phyloP scores from a whole-genome alignment of 177 flowering plant genomes.

The Vitis hybrid region DNA sequence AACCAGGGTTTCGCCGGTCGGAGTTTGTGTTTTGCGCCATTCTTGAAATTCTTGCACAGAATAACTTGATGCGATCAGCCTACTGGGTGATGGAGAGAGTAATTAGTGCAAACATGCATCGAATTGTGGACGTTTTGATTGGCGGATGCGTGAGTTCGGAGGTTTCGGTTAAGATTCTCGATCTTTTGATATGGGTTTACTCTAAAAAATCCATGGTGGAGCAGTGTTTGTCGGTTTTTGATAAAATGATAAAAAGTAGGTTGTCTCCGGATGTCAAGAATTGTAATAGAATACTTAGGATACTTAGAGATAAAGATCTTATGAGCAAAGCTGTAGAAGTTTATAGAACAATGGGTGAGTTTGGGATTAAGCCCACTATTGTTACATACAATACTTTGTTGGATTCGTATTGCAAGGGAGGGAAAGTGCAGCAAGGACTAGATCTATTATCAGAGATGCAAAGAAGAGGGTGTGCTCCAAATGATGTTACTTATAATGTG shows the following conservation, averaged over 20 bases:
- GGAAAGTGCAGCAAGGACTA: constrained; percentile 40
- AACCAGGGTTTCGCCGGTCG: constrained; percentile 41
- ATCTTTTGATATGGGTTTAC: constrained; percentile 50
- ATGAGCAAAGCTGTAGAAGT: constrained; percentile 40
- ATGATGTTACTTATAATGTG: constrained; percentile 62
- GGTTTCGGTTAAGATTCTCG: constrained; percentile 36
- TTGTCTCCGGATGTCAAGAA: constrained; percentile 58
- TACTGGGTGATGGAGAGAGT: constrained; percentile 43
- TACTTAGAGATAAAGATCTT: constrained; percentile 46
- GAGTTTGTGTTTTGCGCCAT: constrained; percentile 38
- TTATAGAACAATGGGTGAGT: constrained; percentile 43
- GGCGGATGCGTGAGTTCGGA: constrained; percentile 25
- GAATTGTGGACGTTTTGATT: constrained; percentile 49
- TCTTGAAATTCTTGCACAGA: constrained; percentile 46
- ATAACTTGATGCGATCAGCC: constrained; percentile 34
- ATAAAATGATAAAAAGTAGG: constrained; percentile 55
- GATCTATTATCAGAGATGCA: constrained; percentile 59
- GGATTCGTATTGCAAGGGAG: constrained; percentile 60
- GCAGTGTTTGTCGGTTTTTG: constrained; percentile 41
- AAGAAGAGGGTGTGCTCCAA: constrained; percentile 44
- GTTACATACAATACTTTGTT: constrained; percentile 67
- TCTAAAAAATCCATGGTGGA: constrained; percentile 46
- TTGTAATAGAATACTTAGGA: constrained; percentile 62
- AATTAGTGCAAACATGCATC: constrained; percentile 30
- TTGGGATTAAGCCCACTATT: constrained; percentile 49